These are phyloP conservation scores for Paraphoma sp. DNA, from an alignment of 2,329 filamentous ascomycete species.

Conservation along the genomic window DNA sequence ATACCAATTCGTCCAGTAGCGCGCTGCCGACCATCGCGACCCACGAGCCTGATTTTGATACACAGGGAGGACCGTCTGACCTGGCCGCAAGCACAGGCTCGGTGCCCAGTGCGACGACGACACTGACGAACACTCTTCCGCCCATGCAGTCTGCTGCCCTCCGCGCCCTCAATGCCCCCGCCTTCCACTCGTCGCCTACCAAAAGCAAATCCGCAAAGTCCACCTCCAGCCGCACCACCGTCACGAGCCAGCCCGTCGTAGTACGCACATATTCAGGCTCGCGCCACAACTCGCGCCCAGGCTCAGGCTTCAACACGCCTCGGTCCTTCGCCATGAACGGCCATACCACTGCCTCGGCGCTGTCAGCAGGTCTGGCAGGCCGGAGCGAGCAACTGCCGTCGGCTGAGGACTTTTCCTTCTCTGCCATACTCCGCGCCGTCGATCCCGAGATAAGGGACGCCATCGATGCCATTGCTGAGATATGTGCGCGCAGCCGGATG, in stretches of 20 bases:
- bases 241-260: conserved; percentile 53
- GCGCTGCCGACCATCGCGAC: conserved; percentile 33
- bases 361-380: conserved; percentile 40
- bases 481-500: conserved; percentile 66
- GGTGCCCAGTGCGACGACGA: conserved; percentile 45
- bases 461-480: conserved; percentile 68
- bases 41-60: conserved; percentile 36
- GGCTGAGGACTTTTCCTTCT: conserved; percentile 62
- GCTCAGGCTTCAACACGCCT: conserved; percentile 41
- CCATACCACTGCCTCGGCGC: conserved; percentile 28
- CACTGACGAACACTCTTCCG: conserved; percentile 45
- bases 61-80: conserved; percentile 38
- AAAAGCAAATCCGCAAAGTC: conserved; percentile 47
- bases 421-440: conserved; percentile 62
- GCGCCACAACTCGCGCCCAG: conserved; percentile 40
- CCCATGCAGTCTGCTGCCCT: conserved; percentile 47
- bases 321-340: conserved; percentile 42
- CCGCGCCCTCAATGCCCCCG: conserved; percentile 47
- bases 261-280: conserved; percentile 51
- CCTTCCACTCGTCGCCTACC: conserved; percentile 41
- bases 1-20: conserved; percentile 18
- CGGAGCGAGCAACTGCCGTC: conserved; percentile 49
- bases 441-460: conserved; percentile 65
- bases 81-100: conserved; percentile 41
- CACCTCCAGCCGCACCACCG: conserved; percentile 45